Evolutionary conservation across 2,329 filamentous ascomycete species (phyloP).

Genomic region (Aspergillus texensis): DNA sequence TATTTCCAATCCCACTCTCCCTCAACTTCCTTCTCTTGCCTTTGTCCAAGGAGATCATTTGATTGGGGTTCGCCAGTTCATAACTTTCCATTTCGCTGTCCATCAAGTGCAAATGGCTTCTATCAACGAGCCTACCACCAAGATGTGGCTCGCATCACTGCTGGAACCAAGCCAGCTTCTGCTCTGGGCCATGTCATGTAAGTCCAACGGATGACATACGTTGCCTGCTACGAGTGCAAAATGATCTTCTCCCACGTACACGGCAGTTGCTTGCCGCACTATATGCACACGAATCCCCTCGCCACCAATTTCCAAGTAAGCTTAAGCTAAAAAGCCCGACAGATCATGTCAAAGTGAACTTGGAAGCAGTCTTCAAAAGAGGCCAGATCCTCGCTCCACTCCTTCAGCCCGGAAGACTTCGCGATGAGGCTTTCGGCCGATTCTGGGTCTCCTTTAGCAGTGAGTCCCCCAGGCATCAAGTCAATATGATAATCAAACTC

Average conservation of each 20-base stretch:
- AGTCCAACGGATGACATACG: conserved; percentile 11
- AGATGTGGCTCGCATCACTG: conserved; percentile 22
- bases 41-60: not conserved
- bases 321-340: conserved; percentile 13
- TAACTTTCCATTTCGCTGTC: not conserved
- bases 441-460: conserved; percentile 46
- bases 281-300: not conserved
- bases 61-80: not conserved
- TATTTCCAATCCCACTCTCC: not conserved
- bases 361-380: conserved; percentile 36
- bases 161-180: conserved; percentile 31
- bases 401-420: conserved; percentile 32
- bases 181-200: conserved; percentile 31
- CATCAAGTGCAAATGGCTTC: conserved; percentile 7
- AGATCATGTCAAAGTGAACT: conserved; percentile 38
- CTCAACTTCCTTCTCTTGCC: not conserved
- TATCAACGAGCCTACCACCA: conserved; percentile 10
- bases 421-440: conserved; percentile 44
- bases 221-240: no score
- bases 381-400: conserved; percentile 41
- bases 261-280: not conserved
- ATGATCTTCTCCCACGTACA: not conserved
- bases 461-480: conserved; percentile 21
- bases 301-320: not conserved
- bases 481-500: not conserved